Evolutionary conservation across 139 green algal genomes (phyloP), one percentile per base, ranked within the genome.

Genomic region (Coccomyxa sp.): DNA sequence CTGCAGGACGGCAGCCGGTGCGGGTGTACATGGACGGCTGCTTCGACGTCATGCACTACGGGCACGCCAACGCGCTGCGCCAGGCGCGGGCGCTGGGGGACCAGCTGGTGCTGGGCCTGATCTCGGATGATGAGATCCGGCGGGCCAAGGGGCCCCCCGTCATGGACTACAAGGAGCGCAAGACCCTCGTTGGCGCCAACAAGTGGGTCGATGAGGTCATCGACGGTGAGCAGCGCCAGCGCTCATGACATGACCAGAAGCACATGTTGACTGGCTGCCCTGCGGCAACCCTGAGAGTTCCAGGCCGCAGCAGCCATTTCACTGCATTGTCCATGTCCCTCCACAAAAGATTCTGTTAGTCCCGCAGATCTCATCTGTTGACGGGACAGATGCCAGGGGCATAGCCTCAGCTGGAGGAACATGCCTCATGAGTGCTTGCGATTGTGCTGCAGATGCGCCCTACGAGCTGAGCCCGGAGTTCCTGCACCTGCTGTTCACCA

Each of bases 1-100:
- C 9, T 74, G 75, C 81, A 84, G 80, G 55, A 4, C 68, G 84
- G n/a, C 74, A 79, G 22, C 95, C 95, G 0, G 81, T 99, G 0
- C 86, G 95, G 14, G 95, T 99, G 22, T 99, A 99, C 86, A 94
- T 99, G 88, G 97, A 99, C 82, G 97, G 96, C 24, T 99, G 97
- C 86, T 99, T 99, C 79, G 97, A 99, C 83, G 94, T 99, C 90
- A 98, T 99, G 96, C 97, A 99, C 79, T 99, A 98, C 77, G 97
- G 97, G 0, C 97, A 99, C 85, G 95, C 95, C 18, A 99, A 99
- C 82, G 97, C 97, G 1, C 87, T 99, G 79, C 86, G 97, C 0
- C 89, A 95, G 88, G 95, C 95, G 10, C 89, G 88, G 58, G 84
- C 88, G 29, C 80, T 96, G 75, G 96, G 96, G 1, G 96, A 99